Evolutionary conservation across 2,329 filamentous ascomycete species (phyloP).

Genomic region (Calcarisporium arbuscula): DNA sequence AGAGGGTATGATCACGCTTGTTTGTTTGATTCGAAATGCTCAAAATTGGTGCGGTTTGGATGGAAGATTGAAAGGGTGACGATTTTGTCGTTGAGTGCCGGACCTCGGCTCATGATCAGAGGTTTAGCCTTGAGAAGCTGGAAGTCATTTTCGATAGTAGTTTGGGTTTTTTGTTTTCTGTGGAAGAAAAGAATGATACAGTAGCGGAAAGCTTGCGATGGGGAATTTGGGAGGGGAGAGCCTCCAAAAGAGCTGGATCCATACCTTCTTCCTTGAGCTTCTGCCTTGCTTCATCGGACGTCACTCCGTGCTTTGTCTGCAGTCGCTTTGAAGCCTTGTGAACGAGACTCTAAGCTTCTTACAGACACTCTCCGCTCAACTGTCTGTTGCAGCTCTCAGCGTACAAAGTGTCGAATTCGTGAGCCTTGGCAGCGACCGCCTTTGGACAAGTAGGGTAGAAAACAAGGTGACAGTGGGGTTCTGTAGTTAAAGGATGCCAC

Average conservation of each 20-base stretch:
- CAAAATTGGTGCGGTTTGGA: slow-evolving; percentile 84
- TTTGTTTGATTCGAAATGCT: slow-evolving; percentile 87
- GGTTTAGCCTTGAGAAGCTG: slow-evolving; percentile 69
- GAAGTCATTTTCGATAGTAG: too few species aligned
- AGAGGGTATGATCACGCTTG: slow-evolving; percentile 75
- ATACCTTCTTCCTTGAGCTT: slow-evolving; percentile 79
- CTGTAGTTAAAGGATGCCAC: slow-evolving; percentile 53
- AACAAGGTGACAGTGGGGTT: slow-evolving; percentile 74
- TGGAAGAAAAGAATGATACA: slow-evolving; percentile 10
- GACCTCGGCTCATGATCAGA: slow-evolving; percentile 67
- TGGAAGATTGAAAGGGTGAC: slow-evolving; percentile 82
- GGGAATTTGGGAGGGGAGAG: too few species aligned
- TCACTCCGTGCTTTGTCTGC: slow-evolving; percentile 81
- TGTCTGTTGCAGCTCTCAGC: slow-evolving; percentile 83
- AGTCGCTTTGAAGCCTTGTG: slow-evolving; percentile 72
- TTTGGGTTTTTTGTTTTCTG: slow-evolving; percentile 9
- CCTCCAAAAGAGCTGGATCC: too few species aligned
- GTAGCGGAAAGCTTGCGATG: too few species aligned
- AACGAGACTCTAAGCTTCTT: slow-evolving; percentile 74
- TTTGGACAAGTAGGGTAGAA: slow-evolving; percentile 65
- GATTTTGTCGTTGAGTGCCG: slow-evolving; percentile 74
- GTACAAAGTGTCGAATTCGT: slow-evolving; percentile 73
- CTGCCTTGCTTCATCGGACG: slow-evolving; percentile 69
- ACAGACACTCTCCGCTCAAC: slow-evolving; percentile 88
- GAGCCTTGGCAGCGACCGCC: slow-evolving; percentile 70